Percentiles rank a stretch among this genome's conserved stretches.
Evolutionary conservation across 257 asterid genomes (phyloP).

Genomic region (Nicotiana undulata): DNA sequence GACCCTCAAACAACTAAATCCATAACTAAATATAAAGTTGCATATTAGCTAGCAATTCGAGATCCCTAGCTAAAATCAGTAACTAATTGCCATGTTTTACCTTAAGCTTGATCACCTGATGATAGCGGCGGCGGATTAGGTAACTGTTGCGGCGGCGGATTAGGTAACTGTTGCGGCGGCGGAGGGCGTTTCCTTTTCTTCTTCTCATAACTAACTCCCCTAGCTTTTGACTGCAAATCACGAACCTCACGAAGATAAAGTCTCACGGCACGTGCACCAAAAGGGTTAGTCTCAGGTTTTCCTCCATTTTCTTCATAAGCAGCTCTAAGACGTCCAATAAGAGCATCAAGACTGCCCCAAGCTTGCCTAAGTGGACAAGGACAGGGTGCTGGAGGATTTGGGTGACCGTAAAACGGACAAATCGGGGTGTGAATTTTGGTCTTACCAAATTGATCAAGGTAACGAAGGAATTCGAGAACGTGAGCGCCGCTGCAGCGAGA

Average conservation of each 20-base stretch:
- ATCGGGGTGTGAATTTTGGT: slow-evolving; percentile 74
- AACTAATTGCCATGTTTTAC: background rate
- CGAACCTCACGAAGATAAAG: slow-evolving; percentile 86
- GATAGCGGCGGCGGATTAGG: slow-evolving; percentile 13
- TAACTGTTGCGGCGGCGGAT: slow-evolving; percentile 6
- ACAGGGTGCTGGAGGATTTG: slow-evolving; percentile 90
- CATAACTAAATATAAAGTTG: background rate
- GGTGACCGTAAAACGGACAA: slow-evolving; percentile 92
- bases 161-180: slow-evolving; percentile 17
- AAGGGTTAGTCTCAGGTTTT: slow-evolving; percentile 77
- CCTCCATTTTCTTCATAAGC: slow-evolving; percentile 96
- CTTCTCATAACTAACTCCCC: slow-evolving; percentile 94
- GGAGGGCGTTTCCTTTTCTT: slow-evolving; percentile 69
- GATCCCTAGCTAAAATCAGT: no score
- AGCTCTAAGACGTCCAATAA: slow-evolving; percentile 78
- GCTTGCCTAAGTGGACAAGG: slow-evolving; percentile 96
- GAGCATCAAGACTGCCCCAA: slow-evolving; percentile 95
- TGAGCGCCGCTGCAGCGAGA: slow-evolving; percentile 94
- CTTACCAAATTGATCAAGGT: slow-evolving; percentile 90
- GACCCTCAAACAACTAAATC: background rate
- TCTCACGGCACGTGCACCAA: slow-evolving; percentile 83
- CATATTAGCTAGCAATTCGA: background rate
- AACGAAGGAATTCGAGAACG: slow-evolving; percentile 84
- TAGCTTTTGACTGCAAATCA: slow-evolving; percentile 80
- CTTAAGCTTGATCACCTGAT: slow-evolving; percentile 21